Evolutionary conservation across 441 rosid genomes (phyloP), one percentile per base, ranked within the genome.

Genomic region (Adansonia gregorii): DNA sequence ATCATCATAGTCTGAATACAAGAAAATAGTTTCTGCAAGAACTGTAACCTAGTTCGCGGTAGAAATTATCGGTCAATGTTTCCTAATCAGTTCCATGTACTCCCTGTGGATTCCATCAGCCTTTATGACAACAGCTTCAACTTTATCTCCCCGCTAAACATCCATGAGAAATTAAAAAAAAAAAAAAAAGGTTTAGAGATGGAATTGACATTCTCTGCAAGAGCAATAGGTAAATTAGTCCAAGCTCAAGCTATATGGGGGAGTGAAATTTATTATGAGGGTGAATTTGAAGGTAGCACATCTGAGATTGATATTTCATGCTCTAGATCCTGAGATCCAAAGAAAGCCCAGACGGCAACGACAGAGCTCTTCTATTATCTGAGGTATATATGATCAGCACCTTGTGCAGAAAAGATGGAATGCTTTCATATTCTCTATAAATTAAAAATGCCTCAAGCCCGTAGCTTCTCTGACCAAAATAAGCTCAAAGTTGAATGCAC

Each of bases 121-220:
- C 78, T 90, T 95, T 71, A 94, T 80, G 73, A 95, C 64, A 49
- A 95, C 92, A 41, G 93, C 92, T 84, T 93, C 97, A 76, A 95
- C 89, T 81, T 79, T 91, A 87, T 95, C 99, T 70, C 99, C 99
- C 98, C 92, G 78, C 67, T 69, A 56, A 73, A 24, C 11, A 70
- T n/a, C 20, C 61, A 70, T 24, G 8, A 6, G 6, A 22, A 17
- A 14, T 10, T 10, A 67, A 41, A 69, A 19, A 22, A 51, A 22
- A 22, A 51, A 22, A 46, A 39, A 9, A 3, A 72, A 10, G 1
- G 31, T 2, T 15, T 15, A 46, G 15, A 45, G 31, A 19, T 11
- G 54, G 27, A 68, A 19, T 9, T 35, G 17, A 55, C 46, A 52
- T 54, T 51, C 10, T 1, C 3, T 11, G n/a, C 67, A 63, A 27